Evolutionary conservation across 257 asterid genomes (phyloP).

Genomic region (Gentiana straminea): DNA sequence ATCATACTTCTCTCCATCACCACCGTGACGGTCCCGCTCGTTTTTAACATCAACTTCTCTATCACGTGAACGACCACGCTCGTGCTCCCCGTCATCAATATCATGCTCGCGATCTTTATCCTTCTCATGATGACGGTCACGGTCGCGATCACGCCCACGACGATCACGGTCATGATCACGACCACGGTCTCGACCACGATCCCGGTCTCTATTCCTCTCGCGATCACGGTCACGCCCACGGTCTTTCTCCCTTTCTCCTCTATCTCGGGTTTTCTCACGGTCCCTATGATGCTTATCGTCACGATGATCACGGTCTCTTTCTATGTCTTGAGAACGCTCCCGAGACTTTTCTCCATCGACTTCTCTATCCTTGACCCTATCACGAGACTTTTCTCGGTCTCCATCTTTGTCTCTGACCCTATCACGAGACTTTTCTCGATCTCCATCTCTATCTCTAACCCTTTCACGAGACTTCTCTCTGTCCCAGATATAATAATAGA

Average conservation of each 20-base stretch:
- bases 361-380: conserved; percentile 41
- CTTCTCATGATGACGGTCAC: conserved; percentile 19
- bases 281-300: conserved; percentile 87
- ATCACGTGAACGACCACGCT: conserved; percentile 27
- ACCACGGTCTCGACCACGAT: conserved; percentile 49
- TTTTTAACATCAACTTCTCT: conserved; percentile 21
- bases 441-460: background rate
- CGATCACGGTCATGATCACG: conserved; percentile 37
- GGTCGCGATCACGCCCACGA: conserved; percentile 18
- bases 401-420: too few species aligned
- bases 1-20: conserved; percentile 46
- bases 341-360: conserved; percentile 61
- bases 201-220: conserved; percentile 19
- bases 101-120: conserved; percentile 13
- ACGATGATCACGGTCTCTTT: conserved; percentile 77
- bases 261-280: conserved; percentile 63
- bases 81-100: conserved; percentile 18
- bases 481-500: conserved; percentile 26
- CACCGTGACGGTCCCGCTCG: conserved; percentile 31
- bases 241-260: conserved; percentile 48
- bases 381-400: too few species aligned
- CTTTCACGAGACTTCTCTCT: conserved; percentile 89
- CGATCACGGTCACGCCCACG: conserved; percentile 38
- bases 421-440: too few species aligned
- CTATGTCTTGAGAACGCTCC: conserved; percentile 68